These are phyloP conservation scores for Dipodascus geniculatus DNA, from an alignment of 805 yeast species.

Conservation along the genomic window DNA sequence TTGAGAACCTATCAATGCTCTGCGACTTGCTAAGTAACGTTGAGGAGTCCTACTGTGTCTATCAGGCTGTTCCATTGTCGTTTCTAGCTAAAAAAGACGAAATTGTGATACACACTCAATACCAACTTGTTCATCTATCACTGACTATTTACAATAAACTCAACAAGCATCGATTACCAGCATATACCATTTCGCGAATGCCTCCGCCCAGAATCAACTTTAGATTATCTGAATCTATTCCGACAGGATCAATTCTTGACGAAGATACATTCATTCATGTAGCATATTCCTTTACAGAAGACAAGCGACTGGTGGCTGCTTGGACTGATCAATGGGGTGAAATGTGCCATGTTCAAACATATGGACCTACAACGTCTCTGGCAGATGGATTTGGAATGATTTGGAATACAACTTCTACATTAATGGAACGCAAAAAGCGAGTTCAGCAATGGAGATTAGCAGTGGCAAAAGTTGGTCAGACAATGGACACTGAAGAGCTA, in stretches of 20 bases:
- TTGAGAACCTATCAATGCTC: background rate
- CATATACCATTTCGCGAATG: constrained; percentile 24
- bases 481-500: constrained; percentile 23
- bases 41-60: background rate
- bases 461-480: constrained; percentile 25
- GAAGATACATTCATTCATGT: constrained; percentile 75
- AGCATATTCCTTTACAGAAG: constrained; percentile 73
- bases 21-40: background rate
- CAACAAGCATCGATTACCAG: constrained; percentile 12
- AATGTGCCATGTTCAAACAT: constrained; percentile 48
- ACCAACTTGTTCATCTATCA: constrained; percentile 17
- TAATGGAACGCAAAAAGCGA: constrained; percentile 8
- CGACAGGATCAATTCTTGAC: constrained; percentile 28
- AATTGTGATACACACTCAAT: constrained; percentile 20
- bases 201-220: constrained; percentile 24
- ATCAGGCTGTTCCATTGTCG: background rate
- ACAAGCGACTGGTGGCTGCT: constrained; percentile 77
- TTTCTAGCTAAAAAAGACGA: constrained; percentile 18
- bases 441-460: constrained; percentile 24
- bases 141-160: constrained; percentile 17
- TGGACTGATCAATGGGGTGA: constrained; percentile 83
- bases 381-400: constrained; percentile 23
- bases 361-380: constrained; percentile 16
- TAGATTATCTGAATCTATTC: constrained; percentile 15
- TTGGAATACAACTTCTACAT: constrained; percentile 23